A percentile compares a stretch with the other conserved stretches of the same genome.
Conservation (phyloP, 2,329 filamentous ascomycete species). For the Cladosporium halotolerans region DNA sequence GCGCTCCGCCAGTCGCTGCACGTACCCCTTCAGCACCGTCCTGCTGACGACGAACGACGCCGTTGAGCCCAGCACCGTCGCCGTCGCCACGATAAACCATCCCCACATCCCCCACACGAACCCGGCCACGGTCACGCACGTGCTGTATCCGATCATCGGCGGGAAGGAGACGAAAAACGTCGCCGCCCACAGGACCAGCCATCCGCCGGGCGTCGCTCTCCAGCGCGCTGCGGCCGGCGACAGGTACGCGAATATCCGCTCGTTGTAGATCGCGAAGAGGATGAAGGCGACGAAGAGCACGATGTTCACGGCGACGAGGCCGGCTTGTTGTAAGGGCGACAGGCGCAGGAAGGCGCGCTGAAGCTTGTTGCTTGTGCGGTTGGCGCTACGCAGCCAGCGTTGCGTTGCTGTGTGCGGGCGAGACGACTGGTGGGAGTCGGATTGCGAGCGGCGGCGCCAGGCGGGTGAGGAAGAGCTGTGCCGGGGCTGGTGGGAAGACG, state of each 20-base stretch:
- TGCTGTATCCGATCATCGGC: conserved; percentile 80
- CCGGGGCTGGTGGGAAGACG: conserved; percentile 21
- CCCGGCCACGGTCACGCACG: conserved; percentile 62
- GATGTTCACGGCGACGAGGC: conserved; percentile 49
- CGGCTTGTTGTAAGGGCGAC: conserved; percentile 55
- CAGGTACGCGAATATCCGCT: conserved; percentile 70
- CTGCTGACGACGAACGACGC: conserved; percentile 75
- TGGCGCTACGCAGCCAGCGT: conserved; percentile 38
- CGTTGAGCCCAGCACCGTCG: conserved; percentile 71
- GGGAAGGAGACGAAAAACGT: conserved; percentile 77
- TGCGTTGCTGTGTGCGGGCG: conserved; percentile 33
- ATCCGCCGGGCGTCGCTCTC: conserved; percentile 66
- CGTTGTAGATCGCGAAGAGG: conserved; percentile 69
- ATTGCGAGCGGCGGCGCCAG: conserved; percentile 15
- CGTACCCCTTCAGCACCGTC: conserved; percentile 70
- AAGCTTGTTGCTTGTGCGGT: conserved; percentile 30
- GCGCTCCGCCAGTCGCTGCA: conserved; percentile 70
- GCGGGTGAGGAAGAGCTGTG: conserved; percentile 28
- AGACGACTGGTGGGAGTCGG: conserved; percentile 8
- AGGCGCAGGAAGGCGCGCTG: conserved; percentile 51
- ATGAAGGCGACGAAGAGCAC: conserved; percentile 52
- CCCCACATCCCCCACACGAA: conserved; percentile 70
- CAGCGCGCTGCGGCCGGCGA: conserved; percentile 68
- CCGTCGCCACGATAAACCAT: conserved; percentile 76
- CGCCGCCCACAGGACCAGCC: conserved; percentile 66